Evolutionary conservation across 805 yeast species (phyloP).

Genomic region (Yamadazyma scolyti): DNA sequence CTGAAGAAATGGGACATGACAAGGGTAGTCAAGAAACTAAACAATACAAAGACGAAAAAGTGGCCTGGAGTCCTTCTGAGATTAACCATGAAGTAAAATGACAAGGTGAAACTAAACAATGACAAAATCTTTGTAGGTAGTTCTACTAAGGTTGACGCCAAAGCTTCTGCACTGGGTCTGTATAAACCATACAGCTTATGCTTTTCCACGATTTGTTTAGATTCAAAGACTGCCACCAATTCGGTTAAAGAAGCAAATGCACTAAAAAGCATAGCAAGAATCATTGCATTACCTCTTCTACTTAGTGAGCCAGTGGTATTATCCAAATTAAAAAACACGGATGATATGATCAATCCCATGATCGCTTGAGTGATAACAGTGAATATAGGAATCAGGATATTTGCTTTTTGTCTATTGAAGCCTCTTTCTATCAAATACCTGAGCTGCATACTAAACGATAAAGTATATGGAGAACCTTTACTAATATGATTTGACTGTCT

Average conservation of each 20-base stretch:
- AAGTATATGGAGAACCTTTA: conserved; percentile 3
- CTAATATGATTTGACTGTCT: conserved; percentile 5
- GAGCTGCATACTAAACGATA: conserved; percentile 6
- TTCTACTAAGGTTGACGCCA: conserved; percentile 51
- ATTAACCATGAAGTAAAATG: conserved; percentile 47
- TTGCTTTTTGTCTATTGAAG: conserved; percentile 3
- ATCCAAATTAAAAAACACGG: conserved; percentile 52
- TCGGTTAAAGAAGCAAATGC: conserved; percentile 60
- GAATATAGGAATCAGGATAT: conserved; percentile 5
- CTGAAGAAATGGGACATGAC: conserved; percentile 40
- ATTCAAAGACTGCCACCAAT: conserved; percentile 53
- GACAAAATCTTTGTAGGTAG: conserved; percentile 56
- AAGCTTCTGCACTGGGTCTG: conserved; percentile 69
- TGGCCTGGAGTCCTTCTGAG: conserved; percentile 32
- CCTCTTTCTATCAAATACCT: conserved; percentile 6
- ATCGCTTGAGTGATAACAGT: conserved; percentile 2
- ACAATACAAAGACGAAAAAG: conserved; percentile 31
- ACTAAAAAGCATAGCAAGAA: conserved; percentile 57
- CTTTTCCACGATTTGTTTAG: conserved; percentile 62
- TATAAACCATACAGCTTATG: conserved; percentile 70
- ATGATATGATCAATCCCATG: conserved; percentile 53
- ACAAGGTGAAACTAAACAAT: conserved; percentile 25
- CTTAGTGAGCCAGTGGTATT: conserved; percentile 52
- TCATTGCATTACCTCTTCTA: conserved; percentile 60
- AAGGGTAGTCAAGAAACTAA: conserved; percentile 25